Evolutionary conservation across 306 rosid genomes (phyloP), one percentile per base, ranked within the genome.

Genomic region (Lotus japonicus): DNA sequence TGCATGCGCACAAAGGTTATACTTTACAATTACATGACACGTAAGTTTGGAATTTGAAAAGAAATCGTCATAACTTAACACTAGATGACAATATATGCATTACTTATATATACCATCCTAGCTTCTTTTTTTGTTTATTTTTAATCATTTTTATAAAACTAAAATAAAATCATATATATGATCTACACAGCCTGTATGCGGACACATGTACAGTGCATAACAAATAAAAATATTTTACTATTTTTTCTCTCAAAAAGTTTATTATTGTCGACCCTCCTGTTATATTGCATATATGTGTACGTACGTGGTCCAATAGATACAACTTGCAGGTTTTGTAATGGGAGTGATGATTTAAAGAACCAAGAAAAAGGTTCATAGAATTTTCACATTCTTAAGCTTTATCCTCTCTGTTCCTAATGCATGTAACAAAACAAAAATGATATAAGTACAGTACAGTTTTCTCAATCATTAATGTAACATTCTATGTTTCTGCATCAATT

Each of bases 1-100:
- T 59, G 55, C 57, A 73, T 67, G 82, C 82, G 77, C 85, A 68
- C 71, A 58, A 58, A 62, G 17, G 0, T n/a, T 62, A 35, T 72
- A 73, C 64, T 66, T 71, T 53, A 38, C 48, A 53, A 53, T 78
- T 35, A 13, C 51, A 45, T 52, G 61, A 26, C 45, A 51, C 17
- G 1, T 52, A 35, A 45, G 45, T 4, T 59, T 54, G 38, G 4
- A 54, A 52, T 19, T 39, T 16, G 36, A 58, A 58, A 17, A 10
- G 12, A 7, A 67, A 67, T 41, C 38, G 4, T 11, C 51, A n/a
- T 45, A 53, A 45, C 23, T 21, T 19, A 60, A 68, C 56, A 43
- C 58, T 60, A 67, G 18, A 50, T 52, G 70, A 77, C 77, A 46
- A 12, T 35, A 31, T 31, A 31, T 31, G 5, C 36, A 31, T 31